Evolutionary conservation across 2,329 filamentous ascomycete genomes (phyloP), one percentile per base, ranked within the genome.

Genomic region (Ceratocystis colombiana): DNA sequence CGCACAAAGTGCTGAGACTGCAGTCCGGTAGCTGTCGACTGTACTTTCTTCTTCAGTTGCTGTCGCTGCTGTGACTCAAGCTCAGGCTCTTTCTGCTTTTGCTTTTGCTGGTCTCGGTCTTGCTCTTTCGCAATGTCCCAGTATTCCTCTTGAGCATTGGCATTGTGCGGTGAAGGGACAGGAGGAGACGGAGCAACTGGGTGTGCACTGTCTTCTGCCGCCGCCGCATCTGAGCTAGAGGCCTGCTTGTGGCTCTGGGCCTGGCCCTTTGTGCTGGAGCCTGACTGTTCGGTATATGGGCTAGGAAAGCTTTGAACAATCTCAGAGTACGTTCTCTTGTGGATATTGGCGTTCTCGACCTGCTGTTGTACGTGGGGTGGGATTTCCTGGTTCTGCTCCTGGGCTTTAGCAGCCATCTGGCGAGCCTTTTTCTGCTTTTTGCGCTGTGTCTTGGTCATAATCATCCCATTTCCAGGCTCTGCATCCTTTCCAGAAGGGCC

Each of bases 351-450:
- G 5, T 64, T 48, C n/a, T 64, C 62, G 20, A 55, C 10, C 46
- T 64, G 62, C 1, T 64, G 30, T 33, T 64, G 46, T 4, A 55
- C 62, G 20, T 55, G 46, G 2, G 62, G 62, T 30, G 62, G 62
- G 12, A 53, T 44, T 7, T 20, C 62, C 15, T 33, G 5, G 22
- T 44, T 64, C 12, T 44, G 20, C 10, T 17, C 5, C 45, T 55
- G 46, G 3, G 62, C 30, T 22, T 53, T 22, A 5, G 44, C 25
- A 8, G 64, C 55, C 20, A 37, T 28, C 20, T 48, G 15, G n/a
- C 45, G 64, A 17, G 44, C 55, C 30, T 41, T 65, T 33, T 65
- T 62, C n/a, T 61, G 12, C 45, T 62, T 65, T 12, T 48, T 65
- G 17, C 7, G 44, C 10, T 48, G 55, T 7, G 55, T 22, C 30